phyloP scores from a whole-genome alignment of 805 yeast genomes.

The Pichia californica region DNA sequence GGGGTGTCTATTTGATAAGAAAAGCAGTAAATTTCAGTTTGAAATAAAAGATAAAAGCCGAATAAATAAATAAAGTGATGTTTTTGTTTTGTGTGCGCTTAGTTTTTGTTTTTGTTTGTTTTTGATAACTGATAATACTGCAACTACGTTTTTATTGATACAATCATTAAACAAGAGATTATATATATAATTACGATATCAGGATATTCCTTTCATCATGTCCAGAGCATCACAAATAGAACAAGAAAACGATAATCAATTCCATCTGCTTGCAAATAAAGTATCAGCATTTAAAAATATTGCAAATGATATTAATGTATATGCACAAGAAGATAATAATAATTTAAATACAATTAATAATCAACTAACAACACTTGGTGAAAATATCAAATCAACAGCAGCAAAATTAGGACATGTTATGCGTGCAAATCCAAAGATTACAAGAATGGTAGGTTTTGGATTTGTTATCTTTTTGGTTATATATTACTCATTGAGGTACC shows the following conservation, averaged over 20 bases:
- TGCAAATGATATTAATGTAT: conserved; percentile 60
- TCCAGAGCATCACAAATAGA: conserved; percentile 27
- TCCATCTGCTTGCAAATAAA: conserved; percentile 59
- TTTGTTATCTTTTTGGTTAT: conserved; percentile 48
- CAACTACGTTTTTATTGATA: too few species aligned
- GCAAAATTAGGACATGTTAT: conserved; percentile 48
- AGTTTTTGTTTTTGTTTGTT: too few species aligned
- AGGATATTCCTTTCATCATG: conserved; percentile 13
- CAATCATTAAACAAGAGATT: too few species aligned
- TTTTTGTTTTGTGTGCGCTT: too few species aligned
- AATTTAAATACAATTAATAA: conserved; percentile 38
- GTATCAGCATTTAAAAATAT: conserved; percentile 57
- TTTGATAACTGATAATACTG: too few species aligned
- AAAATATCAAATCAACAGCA: conserved; percentile 46
- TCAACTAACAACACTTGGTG: conserved; percentile 43
- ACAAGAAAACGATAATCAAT: conserved; percentile 52
- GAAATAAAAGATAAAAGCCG: too few species aligned
- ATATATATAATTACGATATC: too few species aligned
- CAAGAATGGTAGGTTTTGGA: conserved; percentile 54
- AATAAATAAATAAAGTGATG: too few species aligned
- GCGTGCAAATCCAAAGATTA: conserved; percentile 50
- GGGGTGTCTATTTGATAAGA: too few species aligned
- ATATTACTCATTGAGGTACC: conserved; percentile 47
- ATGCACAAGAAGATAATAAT: conserved; percentile 50
- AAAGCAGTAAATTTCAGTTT: too few species aligned